A percentile compares a stretch with the other conserved stretches of the same genome.
phyloP scores from a whole-genome alignment of 768 basidiomycete species.

The Flagelloscypha sp. region DNA sequence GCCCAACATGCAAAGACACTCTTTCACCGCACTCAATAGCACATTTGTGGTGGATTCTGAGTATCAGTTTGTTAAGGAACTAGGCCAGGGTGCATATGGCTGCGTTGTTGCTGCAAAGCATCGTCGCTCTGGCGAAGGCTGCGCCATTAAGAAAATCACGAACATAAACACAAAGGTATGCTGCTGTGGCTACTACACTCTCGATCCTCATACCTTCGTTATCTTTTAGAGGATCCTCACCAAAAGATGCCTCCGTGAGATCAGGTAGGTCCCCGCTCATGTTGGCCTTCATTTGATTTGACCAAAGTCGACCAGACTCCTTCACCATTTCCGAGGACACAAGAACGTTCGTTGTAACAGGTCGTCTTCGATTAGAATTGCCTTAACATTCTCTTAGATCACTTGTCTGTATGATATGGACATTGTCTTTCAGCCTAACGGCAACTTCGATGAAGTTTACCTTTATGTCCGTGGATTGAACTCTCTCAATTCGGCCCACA shows the following conservation, averaged over 20 bases:
- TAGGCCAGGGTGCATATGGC: constrained; percentile 93
- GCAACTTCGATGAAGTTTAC: constrained; percentile 95
- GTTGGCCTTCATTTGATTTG: constrained; percentile 10
- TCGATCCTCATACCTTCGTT: constrained; percentile 5
- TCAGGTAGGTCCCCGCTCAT: constrained; percentile 52
- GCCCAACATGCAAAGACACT: constrained; percentile 58
- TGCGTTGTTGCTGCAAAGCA: constrained; percentile 85
- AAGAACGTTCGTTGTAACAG: constrained; percentile 68
- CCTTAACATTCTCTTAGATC: constrained; percentile 43
- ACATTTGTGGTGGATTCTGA: constrained; percentile 82
- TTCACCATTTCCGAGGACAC: constrained; percentile 98
- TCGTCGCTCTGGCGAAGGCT: constrained; percentile 75
- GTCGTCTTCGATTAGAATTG: constrained; percentile 5
- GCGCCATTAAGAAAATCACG: constrained; percentile 94
- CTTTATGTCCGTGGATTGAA: constrained; percentile 54
- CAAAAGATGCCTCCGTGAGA: constrained; percentile 92
- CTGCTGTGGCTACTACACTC: neutral
- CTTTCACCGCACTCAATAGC: constrained; percentile 78
- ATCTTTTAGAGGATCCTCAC: constrained; percentile 76
- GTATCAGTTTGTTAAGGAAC: constrained; percentile 93
- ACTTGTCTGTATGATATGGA: constrained; percentile 98
- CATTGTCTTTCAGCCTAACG: constrained; percentile 85
- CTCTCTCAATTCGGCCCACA: constrained; percentile 1
- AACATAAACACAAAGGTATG: constrained; percentile 84
- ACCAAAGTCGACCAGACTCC: constrained; percentile 40